phyloP scores from a whole-genome alignment of 2,329 filamentous ascomycete genomes.

The Diaporthe sp. region DNA sequence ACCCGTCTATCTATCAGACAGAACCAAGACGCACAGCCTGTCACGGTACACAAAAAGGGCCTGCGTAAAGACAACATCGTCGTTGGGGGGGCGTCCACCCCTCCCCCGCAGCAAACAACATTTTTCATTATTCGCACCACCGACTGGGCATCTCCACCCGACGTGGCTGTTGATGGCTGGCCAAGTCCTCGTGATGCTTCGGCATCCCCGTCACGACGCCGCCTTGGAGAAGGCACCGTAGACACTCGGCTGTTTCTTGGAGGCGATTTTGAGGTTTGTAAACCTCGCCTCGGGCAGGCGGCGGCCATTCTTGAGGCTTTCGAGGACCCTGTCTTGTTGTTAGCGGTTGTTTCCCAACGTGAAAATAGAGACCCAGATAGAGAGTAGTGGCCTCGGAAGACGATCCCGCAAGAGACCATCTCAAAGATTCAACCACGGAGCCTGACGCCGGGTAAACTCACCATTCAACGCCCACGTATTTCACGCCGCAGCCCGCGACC shows the following conservation, averaged over 20 bases:
- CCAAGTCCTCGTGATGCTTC: not conserved
- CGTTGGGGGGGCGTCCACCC: not conserved
- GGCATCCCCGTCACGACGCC: not conserved
- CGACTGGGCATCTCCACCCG: not conserved
- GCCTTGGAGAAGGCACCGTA: conserved; percentile 51
- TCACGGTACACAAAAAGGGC: conserved; percentile 15
- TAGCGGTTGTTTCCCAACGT: not conserved
- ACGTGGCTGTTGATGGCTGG: not conserved
- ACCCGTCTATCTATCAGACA: not conserved
- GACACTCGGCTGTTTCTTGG: conserved; percentile 73
- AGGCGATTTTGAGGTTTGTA: conserved; percentile 69
- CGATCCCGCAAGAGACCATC: not conserved
- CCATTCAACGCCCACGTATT: conserved; percentile 87
- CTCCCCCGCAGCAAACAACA: conserved; percentile 32
- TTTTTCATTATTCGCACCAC: not conserved
- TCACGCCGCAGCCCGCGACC: conserved; percentile 75
- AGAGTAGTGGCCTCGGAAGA: conserved; percentile 14
- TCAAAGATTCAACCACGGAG: not conserved
- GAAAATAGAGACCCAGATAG: not conserved
- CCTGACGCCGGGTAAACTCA: conserved; percentile 49
- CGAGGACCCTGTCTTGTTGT: conserved; percentile 71
- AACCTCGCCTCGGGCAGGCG: conserved; percentile 81
- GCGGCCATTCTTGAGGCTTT: conserved; percentile 81
- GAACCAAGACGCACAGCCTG: not conserved
- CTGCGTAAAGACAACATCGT: conserved; percentile 16